These are phyloP conservation scores for Sarocladiaceae sp. DNA, from an alignment of 2,329 filamentous ascomycete genomes.

Conservation along the genomic window DNA sequence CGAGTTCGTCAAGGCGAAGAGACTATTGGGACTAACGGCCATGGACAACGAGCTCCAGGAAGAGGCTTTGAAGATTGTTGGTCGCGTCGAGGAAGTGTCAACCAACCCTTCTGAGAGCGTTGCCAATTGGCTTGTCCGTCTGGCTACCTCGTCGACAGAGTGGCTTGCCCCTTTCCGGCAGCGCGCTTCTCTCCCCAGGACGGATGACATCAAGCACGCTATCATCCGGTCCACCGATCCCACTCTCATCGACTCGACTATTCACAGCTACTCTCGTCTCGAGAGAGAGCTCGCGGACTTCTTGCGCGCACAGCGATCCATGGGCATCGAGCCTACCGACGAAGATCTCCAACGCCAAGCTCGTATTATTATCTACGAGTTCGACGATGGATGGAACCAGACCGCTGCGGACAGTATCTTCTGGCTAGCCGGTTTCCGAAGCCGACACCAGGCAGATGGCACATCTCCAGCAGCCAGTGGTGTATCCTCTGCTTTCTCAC, in stretches of 20 bases:
- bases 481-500: not conserved
- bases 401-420: slow-evolving; percentile 53
- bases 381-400: slow-evolving; percentile 61
- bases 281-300: slow-evolving; percentile 54
- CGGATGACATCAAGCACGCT: slow-evolving; percentile 48
- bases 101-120: slow-evolving; percentile 44
- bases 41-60: slow-evolving; percentile 57
- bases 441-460: slow-evolving; percentile 32
- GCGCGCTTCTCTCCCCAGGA: slow-evolving; percentile 53
- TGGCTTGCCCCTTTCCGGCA: slow-evolving; percentile 55
- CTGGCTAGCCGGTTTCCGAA: slow-evolving; percentile 51
- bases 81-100: slow-evolving; percentile 50
- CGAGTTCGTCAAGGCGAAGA: slow-evolving; percentile 47
- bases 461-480: slow-evolving; percentile 5
- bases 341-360: slow-evolving; percentile 52
- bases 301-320: slow-evolving; percentile 37
- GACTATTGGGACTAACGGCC: slow-evolving; percentile 52
- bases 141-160: slow-evolving; percentile 42
- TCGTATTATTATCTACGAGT: slow-evolving; percentile 58
- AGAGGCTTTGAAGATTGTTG: slow-evolving; percentile 55
- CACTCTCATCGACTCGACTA: slow-evolving; percentile 53
- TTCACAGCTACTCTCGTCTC: slow-evolving; percentile 54
- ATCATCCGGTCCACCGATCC: slow-evolving; percentile 48
- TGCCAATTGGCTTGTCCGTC: slow-evolving; percentile 52
- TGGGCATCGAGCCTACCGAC: slow-evolving; percentile 47